Evolutionary conservation across 768 basidiomycete species (phyloP), one percentile per base, ranked within the genome.

Genomic region (Mycena kentingensis): DNA sequence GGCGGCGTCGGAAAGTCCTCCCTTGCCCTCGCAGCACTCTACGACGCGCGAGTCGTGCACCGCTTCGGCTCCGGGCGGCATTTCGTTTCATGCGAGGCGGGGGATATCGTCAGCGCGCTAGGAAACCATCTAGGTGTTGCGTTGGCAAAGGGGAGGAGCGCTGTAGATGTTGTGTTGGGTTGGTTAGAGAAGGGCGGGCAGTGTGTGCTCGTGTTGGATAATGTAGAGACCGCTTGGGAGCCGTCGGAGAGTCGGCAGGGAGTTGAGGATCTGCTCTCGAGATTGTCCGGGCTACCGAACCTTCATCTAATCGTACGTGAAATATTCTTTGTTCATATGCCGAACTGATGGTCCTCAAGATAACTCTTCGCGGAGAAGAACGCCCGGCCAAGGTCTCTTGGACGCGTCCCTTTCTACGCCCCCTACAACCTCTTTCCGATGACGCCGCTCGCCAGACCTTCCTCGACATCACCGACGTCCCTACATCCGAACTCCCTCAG

Each of bases 161-260:
- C 16, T 16, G 16, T 16, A 8, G 10, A 16, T 32, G 31, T 16
- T 32, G 31, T 32, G 16, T 16, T 32, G 31, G 10, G 31, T 8
- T 16, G 16, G 16, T 32, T 32, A 8, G 16, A 8, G 31, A 32
- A 32, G 10, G 31, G 31, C 31, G 10, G 10, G 8, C 10, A 8
- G 31, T 8, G 10, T 32, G 8, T 32, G 31, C 16, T 48, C 5
- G 46, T 48, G 15, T 19, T 48, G 21, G 46, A 48, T 18, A 48
- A 48, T 21, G 2, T 48, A n/a, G 46, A 48, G 25, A 48, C 46
- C 10, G 8, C 46, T 3, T 48, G 46, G 46, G 46, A 48, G 15
- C 1, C 6, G 3, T 8, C 7, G 3, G 35, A 19, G 3, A 25
- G 22, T 21, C 35, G 46, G 13, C 21, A 22, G 22, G 35, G 5